phyloP scores from a whole-genome alignment of 352 stramenopile genomes.

The Phytophthora fragariae region DNA sequence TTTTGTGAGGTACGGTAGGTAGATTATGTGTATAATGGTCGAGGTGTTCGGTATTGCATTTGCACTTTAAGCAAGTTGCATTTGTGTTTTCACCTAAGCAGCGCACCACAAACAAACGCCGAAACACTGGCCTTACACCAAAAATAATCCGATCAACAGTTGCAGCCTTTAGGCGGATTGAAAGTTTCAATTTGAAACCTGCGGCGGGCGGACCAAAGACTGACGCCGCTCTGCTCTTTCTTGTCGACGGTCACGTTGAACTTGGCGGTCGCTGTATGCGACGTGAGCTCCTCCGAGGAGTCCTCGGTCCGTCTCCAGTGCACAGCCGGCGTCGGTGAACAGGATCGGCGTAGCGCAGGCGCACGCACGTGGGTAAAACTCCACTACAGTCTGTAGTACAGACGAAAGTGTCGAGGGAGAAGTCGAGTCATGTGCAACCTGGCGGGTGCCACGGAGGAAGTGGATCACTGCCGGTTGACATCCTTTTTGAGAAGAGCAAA shows the following conservation, averaged over 20 bases:
- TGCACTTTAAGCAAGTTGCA: not conserved
- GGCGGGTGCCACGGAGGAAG: too few relatives aligned
- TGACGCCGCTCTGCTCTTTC: not conserved
- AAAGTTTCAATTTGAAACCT: too few relatives aligned
- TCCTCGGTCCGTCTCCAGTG: not conserved
- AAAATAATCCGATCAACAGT: not conserved
- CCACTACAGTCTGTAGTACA: too few relatives aligned
- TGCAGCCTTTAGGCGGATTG: too few relatives aligned
- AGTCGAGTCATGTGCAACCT: too few relatives aligned
- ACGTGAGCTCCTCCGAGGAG: not conserved
- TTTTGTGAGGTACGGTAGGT: not conserved
- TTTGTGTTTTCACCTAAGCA: not conserved
- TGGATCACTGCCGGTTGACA: too few relatives aligned
- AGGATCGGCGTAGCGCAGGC: conserved; percentile 4
- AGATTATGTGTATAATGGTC: not conserved
- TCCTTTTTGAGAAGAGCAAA: not conserved
- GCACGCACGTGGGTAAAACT: conserved; percentile 2
- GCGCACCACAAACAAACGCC: too few relatives aligned
- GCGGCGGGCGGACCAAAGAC: not conserved
- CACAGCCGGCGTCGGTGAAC: not conserved
- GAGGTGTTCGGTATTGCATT: not conserved
- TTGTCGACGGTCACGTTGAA: not conserved
- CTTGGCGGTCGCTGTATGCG: not conserved
- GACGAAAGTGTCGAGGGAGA: not conserved
- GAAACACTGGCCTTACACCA: not conserved